Conservation (phyloP, 306 rosid genomes). For the Adenanthera pavonina region DNA sequence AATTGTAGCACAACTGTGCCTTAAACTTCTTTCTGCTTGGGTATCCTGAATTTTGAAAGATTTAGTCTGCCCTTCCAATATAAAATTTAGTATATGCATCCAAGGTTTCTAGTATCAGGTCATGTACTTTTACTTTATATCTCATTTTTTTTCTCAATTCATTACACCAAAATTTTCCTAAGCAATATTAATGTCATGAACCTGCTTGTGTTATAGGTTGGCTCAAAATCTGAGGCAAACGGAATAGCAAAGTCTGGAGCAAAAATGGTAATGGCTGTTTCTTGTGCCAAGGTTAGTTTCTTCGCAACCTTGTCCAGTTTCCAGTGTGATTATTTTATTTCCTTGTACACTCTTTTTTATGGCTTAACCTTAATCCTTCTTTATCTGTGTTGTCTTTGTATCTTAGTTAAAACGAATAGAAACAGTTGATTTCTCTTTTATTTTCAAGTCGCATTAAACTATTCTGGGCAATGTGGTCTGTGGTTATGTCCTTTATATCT, state of each 20-base stretch:
- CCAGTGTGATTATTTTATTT: neutral
- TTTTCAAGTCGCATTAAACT: neutral
- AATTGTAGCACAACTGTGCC: neutral
- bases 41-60: constrained; percentile 15
- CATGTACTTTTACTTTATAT: neutral
- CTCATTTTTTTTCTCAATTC: neutral
- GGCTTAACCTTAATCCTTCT: neutral
- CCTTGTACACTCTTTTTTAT: neutral
- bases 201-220: constrained; percentile 66
- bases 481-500: neutral
- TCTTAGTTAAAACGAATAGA: neutral
- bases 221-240: constrained; percentile 92
- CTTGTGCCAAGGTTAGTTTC: constrained; percentile 89
- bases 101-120: neutral
- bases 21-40: constrained; percentile 16
- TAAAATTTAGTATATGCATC: neutral
- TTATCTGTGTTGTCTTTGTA: neutral
- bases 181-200: constrained; percentile 5
- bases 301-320: neutral
- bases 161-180: constrained; percentile 22
- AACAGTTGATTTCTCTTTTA: neutral
- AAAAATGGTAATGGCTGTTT: constrained; percentile 99
- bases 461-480: neutral
- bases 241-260: constrained; percentile 98
- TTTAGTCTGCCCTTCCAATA: neutral